Conservation (phyloP, 2,329 filamentous ascomycete genomes). For the Diplocarpon mali region DNA sequence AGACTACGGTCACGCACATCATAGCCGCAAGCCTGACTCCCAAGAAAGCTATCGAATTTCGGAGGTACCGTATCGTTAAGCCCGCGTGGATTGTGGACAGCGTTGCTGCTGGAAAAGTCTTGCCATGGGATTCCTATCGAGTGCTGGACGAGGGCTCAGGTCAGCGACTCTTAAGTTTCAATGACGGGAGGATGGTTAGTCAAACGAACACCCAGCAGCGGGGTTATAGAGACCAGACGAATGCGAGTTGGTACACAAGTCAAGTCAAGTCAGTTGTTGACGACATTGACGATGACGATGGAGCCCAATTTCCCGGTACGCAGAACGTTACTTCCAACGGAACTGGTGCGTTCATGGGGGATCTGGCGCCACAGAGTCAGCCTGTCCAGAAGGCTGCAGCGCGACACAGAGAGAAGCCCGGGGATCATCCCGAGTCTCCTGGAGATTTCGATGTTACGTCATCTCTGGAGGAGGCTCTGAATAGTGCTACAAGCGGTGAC, state of each 20-base stretch:
- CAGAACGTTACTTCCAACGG: constrained; percentile 12
- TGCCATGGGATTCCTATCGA: constrained; percentile 80
- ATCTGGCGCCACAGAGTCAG: neutral
- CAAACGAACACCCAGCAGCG: constrained; percentile 48
- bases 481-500: constrained; percentile 9
- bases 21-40: constrained; percentile 83
- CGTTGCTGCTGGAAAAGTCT: constrained; percentile 63
- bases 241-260: constrained; percentile 70
- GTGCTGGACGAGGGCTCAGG: constrained; percentile 74
- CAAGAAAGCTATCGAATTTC: constrained; percentile 86
- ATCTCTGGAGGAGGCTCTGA: constrained; percentile 26
- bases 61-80: constrained; percentile 81
- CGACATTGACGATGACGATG: constrained; percentile 33
- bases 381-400: constrained; percentile 1
- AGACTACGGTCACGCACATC: constrained; percentile 92
- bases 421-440: constrained; percentile 11
- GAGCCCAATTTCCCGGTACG: constrained; percentile 23
- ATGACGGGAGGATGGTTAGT: constrained; percentile 52
- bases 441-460: constrained; percentile 25
- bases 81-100: constrained; percentile 93
- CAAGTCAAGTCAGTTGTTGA: constrained; percentile 45
- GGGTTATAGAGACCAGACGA: constrained; percentile 72
- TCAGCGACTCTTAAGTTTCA: constrained; percentile 63
- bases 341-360: constrained; percentile 2
- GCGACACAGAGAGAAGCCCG: neutral